Percentiles rank a stretch among this genome's conserved stretches.
Evolutionary conservation across 2,329 filamentous ascomycete species (phyloP).

Genomic region (Exophiala aquamarina): DNA sequence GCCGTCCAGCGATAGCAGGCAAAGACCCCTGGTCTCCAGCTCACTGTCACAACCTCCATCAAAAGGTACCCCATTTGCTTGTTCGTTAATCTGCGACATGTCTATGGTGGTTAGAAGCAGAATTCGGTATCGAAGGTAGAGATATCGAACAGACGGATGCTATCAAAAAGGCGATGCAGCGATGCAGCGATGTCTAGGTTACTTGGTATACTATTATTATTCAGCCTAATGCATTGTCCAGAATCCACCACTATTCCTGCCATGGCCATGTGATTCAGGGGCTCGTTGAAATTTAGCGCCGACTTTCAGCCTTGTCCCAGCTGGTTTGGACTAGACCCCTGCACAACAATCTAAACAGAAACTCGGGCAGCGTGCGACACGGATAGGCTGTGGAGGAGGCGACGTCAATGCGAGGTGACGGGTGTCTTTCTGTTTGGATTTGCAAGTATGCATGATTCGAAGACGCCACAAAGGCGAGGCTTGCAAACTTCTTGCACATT

Average conservation of each 20-base stretch:
- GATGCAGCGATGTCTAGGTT: neutral
- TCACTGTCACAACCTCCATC: neutral
- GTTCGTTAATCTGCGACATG: neutral
- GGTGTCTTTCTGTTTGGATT: neutral
- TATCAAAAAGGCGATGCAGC: neutral
- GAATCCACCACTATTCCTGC: no score
- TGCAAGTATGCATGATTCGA: neutral
- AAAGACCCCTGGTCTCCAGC: constrained; percentile 14
- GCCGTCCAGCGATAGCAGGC: constrained; percentile 23
- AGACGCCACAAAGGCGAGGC: neutral
- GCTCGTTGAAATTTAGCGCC: neutral
- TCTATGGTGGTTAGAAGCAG: neutral
- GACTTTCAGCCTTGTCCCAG: neutral
- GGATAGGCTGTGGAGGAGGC: no score
- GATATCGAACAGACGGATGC: neutral
- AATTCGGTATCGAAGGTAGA: neutral
- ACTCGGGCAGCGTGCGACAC: no score
- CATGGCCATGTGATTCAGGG: neutral
- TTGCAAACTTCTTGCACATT: no score
- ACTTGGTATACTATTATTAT: neutral
- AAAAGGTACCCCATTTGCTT: neutral
- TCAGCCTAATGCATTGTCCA: no score
- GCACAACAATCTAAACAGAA: neutral
- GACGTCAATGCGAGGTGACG: no score
- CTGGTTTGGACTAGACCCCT: neutral